A percentile compares a stretch with the other conserved stretches of the same genome.
Conservation (phyloP, 2,329 filamentous ascomycete species). For the Diaporthe amygdali region DNA sequence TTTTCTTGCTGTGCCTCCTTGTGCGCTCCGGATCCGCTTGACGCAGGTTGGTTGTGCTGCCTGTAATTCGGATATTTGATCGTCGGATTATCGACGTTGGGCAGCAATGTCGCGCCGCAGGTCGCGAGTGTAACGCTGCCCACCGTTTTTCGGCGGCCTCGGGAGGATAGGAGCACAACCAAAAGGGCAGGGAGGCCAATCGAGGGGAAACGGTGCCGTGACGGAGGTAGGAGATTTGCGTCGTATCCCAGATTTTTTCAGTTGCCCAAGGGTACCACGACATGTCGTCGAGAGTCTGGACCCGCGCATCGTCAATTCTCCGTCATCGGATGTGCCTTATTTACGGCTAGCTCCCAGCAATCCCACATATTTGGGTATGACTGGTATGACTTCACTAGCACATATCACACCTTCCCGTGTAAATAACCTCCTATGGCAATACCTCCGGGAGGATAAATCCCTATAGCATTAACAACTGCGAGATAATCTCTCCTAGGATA, state of each 20-base stretch:
- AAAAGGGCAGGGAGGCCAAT: no score
- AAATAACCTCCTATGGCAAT: no score
- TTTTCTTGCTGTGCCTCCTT: neutral
- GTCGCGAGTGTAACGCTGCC: neutral
- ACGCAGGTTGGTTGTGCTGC: neutral
- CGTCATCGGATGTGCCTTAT: neutral
- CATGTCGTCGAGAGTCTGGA: neutral
- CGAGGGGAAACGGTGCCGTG: neutral
- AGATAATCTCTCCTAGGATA: no score
- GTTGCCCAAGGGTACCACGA: neutral
- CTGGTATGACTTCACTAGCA: no score
- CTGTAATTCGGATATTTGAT: neutral
- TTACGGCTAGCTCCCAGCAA: no score
- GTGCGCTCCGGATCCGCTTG: neutral
- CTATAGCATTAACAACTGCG: no score
- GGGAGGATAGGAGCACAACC: neutral
- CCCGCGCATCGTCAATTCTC: neutral
- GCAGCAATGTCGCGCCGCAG: conserved; percentile 7
- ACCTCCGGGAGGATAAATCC: no score
- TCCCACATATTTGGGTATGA: no score
- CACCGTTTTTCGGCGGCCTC: conserved; percentile 4
- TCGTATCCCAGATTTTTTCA: neutral
- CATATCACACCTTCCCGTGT: no score
- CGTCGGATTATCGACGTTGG: neutral
- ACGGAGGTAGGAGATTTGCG: neutral